Conservation (phyloP, 257 asterid species). For the Fraxinus excelsior region DNA sequence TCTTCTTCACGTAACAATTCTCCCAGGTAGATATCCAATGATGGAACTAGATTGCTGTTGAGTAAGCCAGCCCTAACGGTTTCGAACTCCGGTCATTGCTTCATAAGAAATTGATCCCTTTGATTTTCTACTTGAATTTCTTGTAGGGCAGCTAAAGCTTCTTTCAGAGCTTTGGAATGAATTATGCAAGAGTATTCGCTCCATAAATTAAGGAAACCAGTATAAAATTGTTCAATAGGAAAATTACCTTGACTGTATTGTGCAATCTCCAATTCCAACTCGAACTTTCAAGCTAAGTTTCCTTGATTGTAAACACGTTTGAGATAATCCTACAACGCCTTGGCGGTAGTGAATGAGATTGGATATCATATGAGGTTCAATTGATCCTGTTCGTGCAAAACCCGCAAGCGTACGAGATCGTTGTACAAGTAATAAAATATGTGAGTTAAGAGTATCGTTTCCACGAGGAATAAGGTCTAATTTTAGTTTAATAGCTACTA, state of each 20-base stretch:
- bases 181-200: neutral
- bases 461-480: no score
- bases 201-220: neutral
- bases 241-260: neutral
- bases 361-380: no score
- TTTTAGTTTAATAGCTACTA: no score
- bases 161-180: neutral
- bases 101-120: constrained; percentile 16
- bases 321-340: no score
- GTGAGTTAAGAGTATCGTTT: no score
- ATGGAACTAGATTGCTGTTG: neutral
- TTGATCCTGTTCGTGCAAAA: no score
- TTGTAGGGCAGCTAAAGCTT: neutral
- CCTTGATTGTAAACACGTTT: no score
- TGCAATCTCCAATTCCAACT: neutral
- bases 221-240: neutral
- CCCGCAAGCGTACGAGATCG: no score
- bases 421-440: no score
- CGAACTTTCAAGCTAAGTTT: no score
- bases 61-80: neutral
- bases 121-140: neutral
- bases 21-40: constrained; percentile 12
- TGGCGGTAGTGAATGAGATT: no score
- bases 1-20: constrained; percentile 14
- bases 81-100: neutral